A percentile compares a stretch with the other conserved stretches of the same genome.
These are phyloP conservation scores for Boletus calvinii DNA, from an alignment of 1,284 basidiomycete genomes.

Conservation along the genomic window DNA sequence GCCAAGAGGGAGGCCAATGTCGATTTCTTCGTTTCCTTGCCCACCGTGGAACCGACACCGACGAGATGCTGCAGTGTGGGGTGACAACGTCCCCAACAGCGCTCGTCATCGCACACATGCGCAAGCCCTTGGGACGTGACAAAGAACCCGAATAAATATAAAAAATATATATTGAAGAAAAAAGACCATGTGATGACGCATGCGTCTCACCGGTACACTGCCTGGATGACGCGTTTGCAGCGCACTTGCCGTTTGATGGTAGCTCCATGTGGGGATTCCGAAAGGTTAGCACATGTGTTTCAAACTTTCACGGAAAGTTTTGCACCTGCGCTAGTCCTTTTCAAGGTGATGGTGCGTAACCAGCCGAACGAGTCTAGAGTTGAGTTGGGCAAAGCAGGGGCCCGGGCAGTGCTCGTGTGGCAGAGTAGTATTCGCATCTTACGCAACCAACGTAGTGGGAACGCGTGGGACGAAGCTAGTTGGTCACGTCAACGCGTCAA, in stretches of 20 bases:
- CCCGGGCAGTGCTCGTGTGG: constrained; percentile 14
- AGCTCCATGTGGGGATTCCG: neutral
- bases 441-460: constrained; percentile 10
- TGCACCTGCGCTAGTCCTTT: neutral
- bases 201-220: constrained; percentile 2
- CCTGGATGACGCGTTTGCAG: neutral
- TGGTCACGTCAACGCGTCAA: neutral
- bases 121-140: neutral
- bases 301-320: constrained; percentile 12
- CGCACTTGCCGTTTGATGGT: constrained; percentile 11
- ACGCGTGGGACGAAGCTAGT: constrained; percentile 11
- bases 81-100: constrained; percentile 11
- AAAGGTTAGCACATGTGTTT: constrained; percentile 8
- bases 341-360: constrained; percentile 2
- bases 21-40: constrained; percentile 5
- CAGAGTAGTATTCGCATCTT: constrained; percentile 10
- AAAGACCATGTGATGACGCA: constrained; percentile 4
- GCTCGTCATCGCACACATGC: neutral
- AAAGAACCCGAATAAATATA: neutral
- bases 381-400: neutral
- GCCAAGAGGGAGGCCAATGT: neutral
- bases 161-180: neutral
- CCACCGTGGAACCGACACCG: neutral
- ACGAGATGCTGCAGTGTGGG: constrained; percentile 8
- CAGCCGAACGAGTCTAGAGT: neutral